Conservation (phyloP, 164 flowering plant species). For the Houttuynia cordata region DNA sequence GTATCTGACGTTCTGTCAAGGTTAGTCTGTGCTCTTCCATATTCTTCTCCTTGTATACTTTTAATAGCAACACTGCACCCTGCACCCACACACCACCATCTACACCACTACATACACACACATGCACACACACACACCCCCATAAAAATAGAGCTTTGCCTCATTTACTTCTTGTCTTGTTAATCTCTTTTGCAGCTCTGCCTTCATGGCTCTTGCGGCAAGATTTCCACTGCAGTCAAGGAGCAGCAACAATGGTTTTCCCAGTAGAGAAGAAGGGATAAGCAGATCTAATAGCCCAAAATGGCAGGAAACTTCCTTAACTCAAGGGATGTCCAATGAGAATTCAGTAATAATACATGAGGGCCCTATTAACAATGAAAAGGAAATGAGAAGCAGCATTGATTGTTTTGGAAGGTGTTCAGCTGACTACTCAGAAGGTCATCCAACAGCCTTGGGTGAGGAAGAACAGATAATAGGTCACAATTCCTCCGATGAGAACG, state of each 20-base stretch:
- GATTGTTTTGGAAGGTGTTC: slow-evolving; percentile 13
- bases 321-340: slow-evolving; percentile 3
- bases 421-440: neutral
- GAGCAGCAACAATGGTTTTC: neutral
- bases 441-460: neutral
- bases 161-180: neutral
- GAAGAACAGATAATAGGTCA: neutral
- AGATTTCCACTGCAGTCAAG: slow-evolving; percentile 27
- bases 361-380: slow-evolving; percentile 9
- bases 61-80: neutral
- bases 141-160: no score
- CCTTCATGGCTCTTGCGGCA: slow-evolving; percentile 50
- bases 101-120: no score
- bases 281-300: slow-evolving; percentile 21
- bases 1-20: slow-evolving; percentile 61
- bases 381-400: slow-evolving; percentile 9
- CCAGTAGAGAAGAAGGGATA: slow-evolving; percentile 1
- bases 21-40: slow-evolving; percentile 14
- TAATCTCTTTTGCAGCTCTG: slow-evolving; percentile 31
- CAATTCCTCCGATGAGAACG: neutral
- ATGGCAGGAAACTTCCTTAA: slow-evolving; percentile 10
- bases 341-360: slow-evolving; percentile 5
- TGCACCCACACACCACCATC: no score
- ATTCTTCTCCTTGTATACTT: neutral
- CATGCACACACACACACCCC: no score